These are phyloP conservation scores for Fusarium sp. DNA, from an alignment of 2,329 filamentous ascomycete species.

Conservation along the genomic window DNA sequence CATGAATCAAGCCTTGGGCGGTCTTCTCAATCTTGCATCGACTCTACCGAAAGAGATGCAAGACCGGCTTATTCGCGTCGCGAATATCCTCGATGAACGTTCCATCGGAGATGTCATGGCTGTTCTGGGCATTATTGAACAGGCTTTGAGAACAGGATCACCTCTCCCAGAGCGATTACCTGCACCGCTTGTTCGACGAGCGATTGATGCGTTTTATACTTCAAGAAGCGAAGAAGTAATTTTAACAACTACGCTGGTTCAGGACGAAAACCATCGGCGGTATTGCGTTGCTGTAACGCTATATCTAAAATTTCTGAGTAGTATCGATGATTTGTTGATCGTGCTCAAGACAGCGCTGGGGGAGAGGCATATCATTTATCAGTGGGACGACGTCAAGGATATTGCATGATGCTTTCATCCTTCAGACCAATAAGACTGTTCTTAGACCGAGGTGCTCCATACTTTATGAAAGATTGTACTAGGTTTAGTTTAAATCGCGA, in stretches of 20 bases:
- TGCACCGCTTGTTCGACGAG: conserved; percentile 57
- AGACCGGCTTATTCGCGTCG: conserved; percentile 52
- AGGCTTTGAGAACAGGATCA: conserved; percentile 61
- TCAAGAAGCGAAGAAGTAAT: conserved; percentile 43
- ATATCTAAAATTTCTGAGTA: conserved; percentile 58
- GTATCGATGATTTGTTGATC: conserved; percentile 59
- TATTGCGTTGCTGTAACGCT: conserved; percentile 61
- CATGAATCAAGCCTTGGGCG: conserved; percentile 52
- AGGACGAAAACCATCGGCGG: conserved; percentile 58
- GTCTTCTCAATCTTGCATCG: conserved; percentile 51
- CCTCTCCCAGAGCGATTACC: conserved; percentile 62
- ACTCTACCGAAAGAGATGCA: conserved; percentile 57
- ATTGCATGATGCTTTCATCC: background rate
- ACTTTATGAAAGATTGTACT: background rate
- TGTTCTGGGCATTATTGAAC: conserved; percentile 60
- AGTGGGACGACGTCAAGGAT: conserved; percentile 41
- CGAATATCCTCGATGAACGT: conserved; percentile 57
- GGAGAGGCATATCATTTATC: conserved; percentile 54
- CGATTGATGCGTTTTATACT: conserved; percentile 45
- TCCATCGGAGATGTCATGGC: conserved; percentile 65
- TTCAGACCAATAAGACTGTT: background rate
- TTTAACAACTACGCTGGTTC: conserved; percentile 51
- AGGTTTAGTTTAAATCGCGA: background rate
- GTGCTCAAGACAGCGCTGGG: conserved; percentile 59
- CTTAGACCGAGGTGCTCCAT: background rate